Base-by-base conservation (phyloP, 2,329 filamentous ascomycete species). In the Chaetomiaceae sp. region DNA sequence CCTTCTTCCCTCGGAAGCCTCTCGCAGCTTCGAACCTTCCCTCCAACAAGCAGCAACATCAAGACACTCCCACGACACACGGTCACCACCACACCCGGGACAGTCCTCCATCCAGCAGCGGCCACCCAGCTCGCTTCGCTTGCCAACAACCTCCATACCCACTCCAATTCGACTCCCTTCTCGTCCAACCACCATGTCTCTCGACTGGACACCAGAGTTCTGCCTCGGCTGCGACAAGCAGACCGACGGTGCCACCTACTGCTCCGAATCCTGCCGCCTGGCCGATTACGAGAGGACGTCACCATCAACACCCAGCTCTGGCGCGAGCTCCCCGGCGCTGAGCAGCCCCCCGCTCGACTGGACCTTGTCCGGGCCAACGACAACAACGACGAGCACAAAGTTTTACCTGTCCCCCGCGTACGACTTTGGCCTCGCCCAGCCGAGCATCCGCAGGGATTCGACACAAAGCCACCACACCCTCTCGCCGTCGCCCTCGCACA, bases 171-270 rank as follows among this genome's bases (percentile, higher is more conserved):
- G 42, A 46, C 37, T n/a, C 19, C 23, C 14, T 36, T 29, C 31
- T 17, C 40, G 19, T 39, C 49, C 63, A 63, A 49, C 57, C 67
- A 73, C 68, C 61, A 82, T 81, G 77, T 75, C 78, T 69, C 73
- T 75, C 67, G 79, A 82, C 62, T 96, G 91, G 90, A 88, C 88
- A 65, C 89, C 88, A 71, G 87, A 95, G 72, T 96, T 90, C 81
- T 96, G 91, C 79, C 84, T 96, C 64, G 85, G 88, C 75, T 96
- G 91, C 77, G 91, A 96, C 75, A 87, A 87, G 74, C 89, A 95
- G 74, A 91, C 88, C 56, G 82, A 88, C 60, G 84, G 84, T 53
- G 85, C 85, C 58, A 84, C 88, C 61, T 96, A 95, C 79, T 96
- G 91, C 80, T 95, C 90, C 43, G 91, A 96, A 74, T 83, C 88